These are phyloP conservation scores for Phialophora tarda DNA, from an alignment of 2,329 filamentous ascomycete genomes.

Conservation along the genomic window DNA sequence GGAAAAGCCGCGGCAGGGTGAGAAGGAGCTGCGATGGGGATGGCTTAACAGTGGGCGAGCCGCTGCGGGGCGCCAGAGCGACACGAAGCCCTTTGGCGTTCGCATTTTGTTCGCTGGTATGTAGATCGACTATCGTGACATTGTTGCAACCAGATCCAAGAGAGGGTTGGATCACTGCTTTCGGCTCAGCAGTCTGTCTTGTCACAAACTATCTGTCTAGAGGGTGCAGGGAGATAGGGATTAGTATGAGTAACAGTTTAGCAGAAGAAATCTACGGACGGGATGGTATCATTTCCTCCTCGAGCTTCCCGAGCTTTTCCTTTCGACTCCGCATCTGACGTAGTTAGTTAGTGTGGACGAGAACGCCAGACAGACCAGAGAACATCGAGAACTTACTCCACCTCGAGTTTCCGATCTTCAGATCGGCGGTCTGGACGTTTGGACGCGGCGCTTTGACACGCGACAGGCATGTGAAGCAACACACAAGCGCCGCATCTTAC, in stretches of 20 bases:
- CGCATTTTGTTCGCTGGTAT: conserved; percentile 14
- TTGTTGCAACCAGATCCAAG: conserved; percentile 4
- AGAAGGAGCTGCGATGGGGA: conserved; percentile 42
- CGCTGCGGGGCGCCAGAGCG: conserved; percentile 24
- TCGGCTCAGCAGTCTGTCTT: conserved; percentile 1
- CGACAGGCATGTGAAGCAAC: conserved; percentile 5
- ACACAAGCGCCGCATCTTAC: conserved; percentile 4
- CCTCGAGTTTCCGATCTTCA: background rate
- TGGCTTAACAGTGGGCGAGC: conserved; percentile 36
- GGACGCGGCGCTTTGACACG: conserved; percentile 8
- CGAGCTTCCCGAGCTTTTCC: conserved; percentile 23
- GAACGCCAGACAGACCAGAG: background rate
- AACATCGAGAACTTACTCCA: background rate
- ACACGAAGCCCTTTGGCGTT: conserved; percentile 2
- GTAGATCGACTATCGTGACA: conserved; percentile 14
- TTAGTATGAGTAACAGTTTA: conserved; percentile 10
- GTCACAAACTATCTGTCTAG: background rate
- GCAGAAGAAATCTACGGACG: conserved; percentile 5
- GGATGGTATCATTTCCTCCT: conserved; percentile 18
- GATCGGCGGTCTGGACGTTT: conserved; percentile 6
- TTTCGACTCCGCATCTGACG: conserved; percentile 23
- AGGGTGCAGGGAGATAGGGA: conserved; percentile 25
- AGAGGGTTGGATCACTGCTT: conserved; percentile 1
- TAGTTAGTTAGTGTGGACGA: background rate
- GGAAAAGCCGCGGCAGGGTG: conserved; percentile 60